Evolutionary conservation across 768 basidiomycete genomes (phyloP).

Genomic region (Auricularia auricula-judae): DNA sequence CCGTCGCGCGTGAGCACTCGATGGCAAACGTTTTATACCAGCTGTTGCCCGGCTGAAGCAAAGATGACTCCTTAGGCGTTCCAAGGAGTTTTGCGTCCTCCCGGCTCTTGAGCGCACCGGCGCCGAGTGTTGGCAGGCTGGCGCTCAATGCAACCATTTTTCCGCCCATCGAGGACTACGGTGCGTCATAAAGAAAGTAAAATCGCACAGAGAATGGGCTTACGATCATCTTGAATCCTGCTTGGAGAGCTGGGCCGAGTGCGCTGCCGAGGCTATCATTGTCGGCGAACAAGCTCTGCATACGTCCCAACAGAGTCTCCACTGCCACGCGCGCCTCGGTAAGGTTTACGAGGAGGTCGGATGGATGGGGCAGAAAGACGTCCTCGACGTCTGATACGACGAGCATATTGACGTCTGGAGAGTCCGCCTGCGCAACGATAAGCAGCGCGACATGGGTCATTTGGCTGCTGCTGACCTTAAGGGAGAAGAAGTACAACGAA

Average conservation of each 20-base stretch:
- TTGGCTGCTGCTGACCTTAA: conserved; percentile 38
- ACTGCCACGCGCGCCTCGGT: conserved; percentile 71
- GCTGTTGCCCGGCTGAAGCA: conserved; percentile 84
- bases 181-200: too few species aligned
- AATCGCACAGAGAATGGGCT: background rate
- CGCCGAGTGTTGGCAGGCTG: conserved; percentile 76
- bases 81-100: conserved; percentile 96
- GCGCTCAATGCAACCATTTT: conserved; percentile 85
- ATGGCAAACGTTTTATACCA: conserved; percentile 99
- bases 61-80: conserved; percentile 87
- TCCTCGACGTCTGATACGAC: conserved; percentile 97
- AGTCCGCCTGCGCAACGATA: conserved; percentile 37
- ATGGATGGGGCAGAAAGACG: conserved; percentile 94
- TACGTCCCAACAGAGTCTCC: conserved; percentile 67
- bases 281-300: conserved; percentile 97
- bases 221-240: conserved; percentile 92
- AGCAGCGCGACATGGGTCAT: conserved; percentile 17
- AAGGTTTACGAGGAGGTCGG: conserved; percentile 88
- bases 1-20: conserved; percentile 92
- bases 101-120: conserved; percentile 87
- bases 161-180: conserved; percentile 84
- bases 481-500: conserved; percentile 92
- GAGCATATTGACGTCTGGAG: conserved; percentile 80
- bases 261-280: conserved; percentile 88
- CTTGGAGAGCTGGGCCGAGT: conserved; percentile 87